These are phyloP conservation scores for Argentina anserina DNA, from an alignment of 306 rosid species.

Conservation along the genomic window DNA sequence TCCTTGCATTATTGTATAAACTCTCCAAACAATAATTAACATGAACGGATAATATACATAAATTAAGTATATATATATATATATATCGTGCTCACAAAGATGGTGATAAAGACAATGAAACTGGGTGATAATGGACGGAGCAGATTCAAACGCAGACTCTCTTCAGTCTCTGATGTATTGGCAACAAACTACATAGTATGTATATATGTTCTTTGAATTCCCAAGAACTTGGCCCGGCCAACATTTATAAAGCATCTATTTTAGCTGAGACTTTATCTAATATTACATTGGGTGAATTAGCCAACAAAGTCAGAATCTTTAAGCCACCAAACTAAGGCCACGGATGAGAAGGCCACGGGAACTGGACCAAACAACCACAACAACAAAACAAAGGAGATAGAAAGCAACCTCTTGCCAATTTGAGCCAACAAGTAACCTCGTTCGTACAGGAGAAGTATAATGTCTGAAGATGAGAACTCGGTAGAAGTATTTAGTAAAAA, in stretches of 20 bases:
- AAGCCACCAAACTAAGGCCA: conserved; percentile 49
- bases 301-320: conserved; percentile 45
- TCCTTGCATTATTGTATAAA: too few relatives aligned
- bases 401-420: conserved; percentile 57
- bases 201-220: too few relatives aligned
- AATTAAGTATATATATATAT: too few relatives aligned
- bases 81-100: too few relatives aligned
- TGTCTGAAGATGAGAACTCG: conserved; percentile 18
- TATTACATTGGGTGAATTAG: not conserved
- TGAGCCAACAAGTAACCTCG: conserved; percentile 53
- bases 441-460: conserved; percentile 38
- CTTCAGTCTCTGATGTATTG: too few relatives aligned
- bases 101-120: too few relatives aligned
- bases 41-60: too few relatives aligned
- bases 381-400: conserved; percentile 44
- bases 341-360: conserved; percentile 39
- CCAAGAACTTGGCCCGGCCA: too few relatives aligned
- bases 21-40: too few relatives aligned
- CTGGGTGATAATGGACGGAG: not conserved
- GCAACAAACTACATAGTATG: too few relatives aligned
- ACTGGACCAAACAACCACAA: conserved; percentile 73
- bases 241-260: not conserved
- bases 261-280: not conserved
- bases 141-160: not conserved
- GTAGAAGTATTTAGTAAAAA: conserved; percentile 36